A percentile compares a stretch with the other conserved stretches of the same genome.
These are phyloP conservation scores for Phanerochaete sordida DNA, from an alignment of 768 basidiomycete species.

Conservation along the genomic window DNA sequence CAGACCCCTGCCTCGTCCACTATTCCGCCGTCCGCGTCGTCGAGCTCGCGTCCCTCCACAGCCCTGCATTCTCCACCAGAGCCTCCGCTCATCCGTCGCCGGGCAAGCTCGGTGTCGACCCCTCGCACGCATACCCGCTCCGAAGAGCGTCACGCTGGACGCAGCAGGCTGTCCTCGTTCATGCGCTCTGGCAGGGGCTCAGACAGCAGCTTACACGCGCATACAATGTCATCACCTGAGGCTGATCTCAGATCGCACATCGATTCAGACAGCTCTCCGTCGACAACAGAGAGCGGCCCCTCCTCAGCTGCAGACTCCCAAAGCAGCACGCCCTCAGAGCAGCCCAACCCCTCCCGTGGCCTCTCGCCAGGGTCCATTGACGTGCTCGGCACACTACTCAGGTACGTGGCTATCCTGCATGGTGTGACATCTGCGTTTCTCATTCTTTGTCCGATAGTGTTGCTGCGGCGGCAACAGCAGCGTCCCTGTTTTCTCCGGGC, in stretches of 20 bases:
- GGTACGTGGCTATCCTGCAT: slow-evolving; percentile 38
- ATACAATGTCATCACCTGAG: neutral
- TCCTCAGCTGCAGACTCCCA: neutral
- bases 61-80: slow-evolving; percentile 8
- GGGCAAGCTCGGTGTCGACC: slow-evolving; percentile 26
- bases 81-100: slow-evolving; percentile 25
- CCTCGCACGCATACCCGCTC: slow-evolving; percentile 8
- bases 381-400: slow-evolving; percentile 77
- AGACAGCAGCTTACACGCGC: slow-evolving; percentile 3
- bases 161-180: slow-evolving; percentile 35
- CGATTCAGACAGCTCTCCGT: slow-evolving; percentile 4
- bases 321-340: slow-evolving; percentile 7
- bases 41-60: slow-evolving; percentile 13
- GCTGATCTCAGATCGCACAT: slow-evolving; percentile 2
- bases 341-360: slow-evolving; percentile 22
- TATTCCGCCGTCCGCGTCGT: slow-evolving; percentile 8
- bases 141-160: slow-evolving; percentile 24
- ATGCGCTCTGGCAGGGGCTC: slow-evolving; percentile 32
- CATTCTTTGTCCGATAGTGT: slow-evolving; percentile 40
- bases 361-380: slow-evolving; percentile 76
- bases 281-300: neutral
- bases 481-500: slow-evolving; percentile 64
- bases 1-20: slow-evolving; percentile 13
- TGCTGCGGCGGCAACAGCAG: slow-evolving; percentile 89
- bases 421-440: neutral